Evolutionary conservation across 306 rosid species (phyloP).

Genomic region (Cucumis sativus): Cucumber_9930_V3 NC_026656.2:912001-912500

Average conservation of each 20-base stretch:
- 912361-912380: no score
- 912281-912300: no score
- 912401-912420: no score
- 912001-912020: not conserved
- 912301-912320: no score
- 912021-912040: not conserved
- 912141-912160: slow-evolving; percentile 34
- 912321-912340: not conserved
- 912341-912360: no score
- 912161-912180: slow-evolving; percentile 51
- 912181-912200: slow-evolving; percentile 59
- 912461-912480: no score
- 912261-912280: not conserved
- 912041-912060: slow-evolving; percentile 41
- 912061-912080: slow-evolving; percentile 72
- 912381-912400: no score
- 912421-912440: no score
- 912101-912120: slow-evolving; percentile 52
- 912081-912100: slow-evolving; percentile 75
- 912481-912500: no score
- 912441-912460: no score
- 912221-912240: slow-evolving; percentile 84
- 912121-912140: slow-evolving; percentile 43
- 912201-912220: slow-evolving; percentile 85
- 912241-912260: slow-evolving; percentile 47